These are phyloP conservation scores for Massospora cicadina DNA, from an alignment of 371 early-diverging fungal species.

Conservation along the genomic window DNA sequence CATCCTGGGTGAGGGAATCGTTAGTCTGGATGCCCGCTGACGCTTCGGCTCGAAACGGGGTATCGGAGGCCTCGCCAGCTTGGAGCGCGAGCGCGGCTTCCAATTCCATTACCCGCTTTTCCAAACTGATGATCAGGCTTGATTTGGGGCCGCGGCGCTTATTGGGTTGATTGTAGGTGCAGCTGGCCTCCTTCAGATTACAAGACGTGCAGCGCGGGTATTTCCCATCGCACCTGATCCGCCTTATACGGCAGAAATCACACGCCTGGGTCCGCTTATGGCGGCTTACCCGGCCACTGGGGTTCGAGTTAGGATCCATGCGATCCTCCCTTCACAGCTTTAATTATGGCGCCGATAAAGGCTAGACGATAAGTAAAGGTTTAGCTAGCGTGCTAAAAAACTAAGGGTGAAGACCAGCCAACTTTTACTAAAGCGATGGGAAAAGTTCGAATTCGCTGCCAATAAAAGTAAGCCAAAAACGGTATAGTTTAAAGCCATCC, in stretches of 20 bases:
- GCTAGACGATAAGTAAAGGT: too few relatives aligned
- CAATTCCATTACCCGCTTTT: slow-evolving; percentile 1
- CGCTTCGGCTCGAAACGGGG: too few relatives aligned
- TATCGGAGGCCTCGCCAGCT: neutral
- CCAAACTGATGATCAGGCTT: neutral
- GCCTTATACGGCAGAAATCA: slow-evolving; percentile 49
- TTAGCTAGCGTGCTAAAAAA: too few relatives aligned
- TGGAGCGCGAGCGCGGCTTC: neutral
- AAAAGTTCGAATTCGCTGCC: too few relatives aligned
- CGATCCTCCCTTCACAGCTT: too few relatives aligned
- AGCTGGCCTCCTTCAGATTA: neutral
- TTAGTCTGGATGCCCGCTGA: too few relatives aligned
- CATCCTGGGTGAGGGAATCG: too few relatives aligned
- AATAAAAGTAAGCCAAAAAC: too few relatives aligned
- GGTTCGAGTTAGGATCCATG: neutral
- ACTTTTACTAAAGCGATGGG: too few relatives aligned
- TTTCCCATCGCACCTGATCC: slow-evolving; percentile 38
- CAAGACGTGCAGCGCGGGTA: slow-evolving; percentile 18
- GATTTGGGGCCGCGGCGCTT: slow-evolving; percentile 5
- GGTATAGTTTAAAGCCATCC: too few relatives aligned
- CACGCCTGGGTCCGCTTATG: slow-evolving; percentile 43
- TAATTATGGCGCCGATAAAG: too few relatives aligned
- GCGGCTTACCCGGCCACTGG: neutral
- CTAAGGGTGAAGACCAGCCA: too few relatives aligned
- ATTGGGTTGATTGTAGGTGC: slow-evolving; percentile 3